Evolutionary conservation across 177 flowering plant genomes (phyloP), one percentile per base, ranked within the genome.

Genomic region (Vitis hybrid): DNA sequence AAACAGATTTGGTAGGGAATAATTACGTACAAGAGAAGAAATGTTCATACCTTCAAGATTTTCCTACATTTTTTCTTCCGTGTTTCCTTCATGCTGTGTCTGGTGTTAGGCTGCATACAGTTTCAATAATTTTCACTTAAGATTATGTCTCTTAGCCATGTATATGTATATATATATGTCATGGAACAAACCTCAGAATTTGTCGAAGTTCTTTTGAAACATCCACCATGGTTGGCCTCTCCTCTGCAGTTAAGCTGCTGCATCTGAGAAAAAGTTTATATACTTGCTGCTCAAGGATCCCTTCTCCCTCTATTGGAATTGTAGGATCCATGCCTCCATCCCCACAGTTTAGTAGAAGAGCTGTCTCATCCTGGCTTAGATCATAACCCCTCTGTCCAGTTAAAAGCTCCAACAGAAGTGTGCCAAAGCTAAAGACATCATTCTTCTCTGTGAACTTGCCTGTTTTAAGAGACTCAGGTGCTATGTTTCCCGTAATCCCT

Each of bases 161-260:
- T 26, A 26, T 26, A 2, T 2, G 26, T 23, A 26, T 26, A 2
- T 26, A 26, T 26, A 26, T 4, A 26, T 26, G 30, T 26, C 30
- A 26, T 26, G 30, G 30, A 26, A 39, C 48, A 39, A 39, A 39
- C 48, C 48, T 39, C 48, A 39, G 48, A 39, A 59, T 54, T 11
- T 54, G 72, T 48, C 66, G 32, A 7, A 76, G 72, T 51, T 73
- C 64, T 73, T 66, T 72, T 55, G 76, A 64, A 23, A 59, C 69
- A 51, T 56, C 55, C 15, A 61, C 51, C 75, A 64, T 67, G 14
- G 65, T 65, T 18, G 68, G 73, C n/a, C 74, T 57, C 30, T 72
- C 59, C 30, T 68, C 52, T 55, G 30, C 59, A 11, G 51, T 9
- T n/a, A 39, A 13, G 4, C 17, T 15, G 48, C 32, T 34, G 51